Conservation (phyloP, 2,329 filamentous ascomycete species). For the Ceratocystis colombiana region DNA sequence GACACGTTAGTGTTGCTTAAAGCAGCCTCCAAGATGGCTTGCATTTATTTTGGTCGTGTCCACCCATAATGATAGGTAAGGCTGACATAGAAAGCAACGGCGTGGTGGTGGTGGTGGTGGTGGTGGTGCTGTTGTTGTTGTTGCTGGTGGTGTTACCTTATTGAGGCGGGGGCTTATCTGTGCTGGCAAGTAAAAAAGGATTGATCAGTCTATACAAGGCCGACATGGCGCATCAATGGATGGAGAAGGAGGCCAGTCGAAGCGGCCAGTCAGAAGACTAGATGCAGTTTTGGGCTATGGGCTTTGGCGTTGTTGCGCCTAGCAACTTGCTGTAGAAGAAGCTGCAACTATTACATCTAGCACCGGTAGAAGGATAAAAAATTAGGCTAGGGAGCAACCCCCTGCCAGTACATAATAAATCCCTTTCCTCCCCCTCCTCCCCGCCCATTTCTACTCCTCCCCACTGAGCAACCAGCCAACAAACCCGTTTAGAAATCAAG, state of each 20-base stretch:
- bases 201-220: not conserved
- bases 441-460: constrained; percentile 6
- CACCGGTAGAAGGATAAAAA: not conserved
- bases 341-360: not conserved
- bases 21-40: not conserved
- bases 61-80: not conserved
- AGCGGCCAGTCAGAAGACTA: too few species aligned
- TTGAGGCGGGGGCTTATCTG: constrained; percentile 12
- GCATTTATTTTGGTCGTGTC: not conserved
- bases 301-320: constrained; percentile 15
- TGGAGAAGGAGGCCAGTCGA: too few species aligned
- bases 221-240: too few species aligned
- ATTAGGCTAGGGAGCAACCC: constrained; percentile 12
- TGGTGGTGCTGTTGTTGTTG: too few species aligned
- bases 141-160: not conserved
- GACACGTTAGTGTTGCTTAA: not conserved
- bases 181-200: not conserved
- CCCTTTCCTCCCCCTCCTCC: not conserved
- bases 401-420: not conserved
- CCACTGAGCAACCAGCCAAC: constrained; percentile 5
- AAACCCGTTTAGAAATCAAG: not conserved
- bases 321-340: constrained; percentile 6
- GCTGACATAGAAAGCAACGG: not conserved
- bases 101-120: too few species aligned
- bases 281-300: too few species aligned